These are phyloP conservation scores for Cystobasidium ongulense DNA, from an alignment of 768 basidiomycete species.

Conservation along the genomic window DNA sequence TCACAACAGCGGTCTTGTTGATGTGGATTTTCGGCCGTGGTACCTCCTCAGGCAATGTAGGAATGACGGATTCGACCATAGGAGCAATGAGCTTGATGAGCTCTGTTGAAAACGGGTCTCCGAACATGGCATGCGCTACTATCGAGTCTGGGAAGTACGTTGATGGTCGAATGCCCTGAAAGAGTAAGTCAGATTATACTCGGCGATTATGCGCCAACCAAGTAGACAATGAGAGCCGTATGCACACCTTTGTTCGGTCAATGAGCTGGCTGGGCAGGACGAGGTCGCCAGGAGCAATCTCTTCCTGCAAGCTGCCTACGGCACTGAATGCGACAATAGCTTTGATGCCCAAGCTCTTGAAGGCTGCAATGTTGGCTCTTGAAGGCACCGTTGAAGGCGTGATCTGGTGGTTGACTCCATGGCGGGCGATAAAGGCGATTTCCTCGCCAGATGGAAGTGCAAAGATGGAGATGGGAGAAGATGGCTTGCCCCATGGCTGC, in stretches of 20 bases:
- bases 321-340: slow-evolving; percentile 90
- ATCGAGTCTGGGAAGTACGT: slow-evolving; percentile 72
- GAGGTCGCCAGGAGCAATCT: slow-evolving; percentile 83
- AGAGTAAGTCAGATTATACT: neutral
- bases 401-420: slow-evolving; percentile 72
- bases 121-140: slow-evolving; percentile 89
- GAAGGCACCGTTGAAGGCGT: slow-evolving; percentile 70
- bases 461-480: slow-evolving; percentile 63
- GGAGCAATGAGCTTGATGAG: slow-evolving; percentile 61
- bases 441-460: slow-evolving; percentile 66
- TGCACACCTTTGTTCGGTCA: slow-evolving; percentile 71
- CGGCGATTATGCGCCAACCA: neutral
- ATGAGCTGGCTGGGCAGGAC: slow-evolving; percentile 84
- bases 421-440: slow-evolving; percentile 85
- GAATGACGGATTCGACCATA: slow-evolving; percentile 53
- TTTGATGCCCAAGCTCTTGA: slow-evolving; percentile 82
- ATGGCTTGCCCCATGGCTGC: slow-evolving; percentile 29
- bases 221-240: neutral
- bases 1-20: slow-evolving; percentile 80
- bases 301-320: slow-evolving; percentile 87
- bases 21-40: slow-evolving; percentile 56
- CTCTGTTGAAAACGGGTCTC: slow-evolving; percentile 52
- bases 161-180: slow-evolving; percentile 64
- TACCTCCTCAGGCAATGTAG: slow-evolving; percentile 46
- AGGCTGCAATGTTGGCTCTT: slow-evolving; percentile 88